Evolutionary conservation across 2,329 filamentous ascomycete species (phyloP).

Genomic region (Hypoxylon sp.): DNA sequence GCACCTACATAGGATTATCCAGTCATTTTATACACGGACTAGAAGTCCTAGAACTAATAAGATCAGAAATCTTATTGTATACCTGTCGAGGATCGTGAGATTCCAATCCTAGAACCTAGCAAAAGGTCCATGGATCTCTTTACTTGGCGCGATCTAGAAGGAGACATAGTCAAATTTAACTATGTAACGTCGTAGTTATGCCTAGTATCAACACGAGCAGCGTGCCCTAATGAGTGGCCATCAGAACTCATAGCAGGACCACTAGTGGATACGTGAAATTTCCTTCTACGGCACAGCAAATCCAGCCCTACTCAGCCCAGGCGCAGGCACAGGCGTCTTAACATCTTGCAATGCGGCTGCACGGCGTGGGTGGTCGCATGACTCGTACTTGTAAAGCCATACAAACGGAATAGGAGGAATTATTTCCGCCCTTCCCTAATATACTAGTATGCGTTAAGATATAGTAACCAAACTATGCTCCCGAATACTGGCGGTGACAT

Average conservation of each 20-base stretch:
- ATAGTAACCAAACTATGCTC: neutral
- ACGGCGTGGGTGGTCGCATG: constrained; percentile 12
- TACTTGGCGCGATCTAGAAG: constrained; percentile 9
- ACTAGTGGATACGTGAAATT: constrained; percentile 24
- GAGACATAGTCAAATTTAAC: constrained; percentile 8
- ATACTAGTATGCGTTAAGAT: neutral
- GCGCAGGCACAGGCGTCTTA: neutral
- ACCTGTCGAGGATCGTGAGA: constrained; percentile 20
- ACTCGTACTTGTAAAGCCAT: constrained; percentile 5
- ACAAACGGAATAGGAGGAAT: neutral
- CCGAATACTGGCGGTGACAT: neutral
- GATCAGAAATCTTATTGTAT: neutral
- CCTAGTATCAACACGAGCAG: constrained; percentile 15
- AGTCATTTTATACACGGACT: constrained; percentile 30
- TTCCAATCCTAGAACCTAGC: neutral
- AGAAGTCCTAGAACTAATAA: neutral
- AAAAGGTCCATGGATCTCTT: neutral
- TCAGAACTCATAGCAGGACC: constrained; percentile 3
- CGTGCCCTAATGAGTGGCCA: constrained; percentile 11
- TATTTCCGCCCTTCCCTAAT: neutral
- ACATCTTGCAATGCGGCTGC: constrained; percentile 2
- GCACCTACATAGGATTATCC: neutral
- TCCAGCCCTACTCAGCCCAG: constrained; percentile 19
- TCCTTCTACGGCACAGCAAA: constrained; percentile 29
- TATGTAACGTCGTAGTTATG: constrained; percentile 26